Conservation (phyloP, 192 early-diverging fungal genomes). For the Backusella morwellensis region DNA sequence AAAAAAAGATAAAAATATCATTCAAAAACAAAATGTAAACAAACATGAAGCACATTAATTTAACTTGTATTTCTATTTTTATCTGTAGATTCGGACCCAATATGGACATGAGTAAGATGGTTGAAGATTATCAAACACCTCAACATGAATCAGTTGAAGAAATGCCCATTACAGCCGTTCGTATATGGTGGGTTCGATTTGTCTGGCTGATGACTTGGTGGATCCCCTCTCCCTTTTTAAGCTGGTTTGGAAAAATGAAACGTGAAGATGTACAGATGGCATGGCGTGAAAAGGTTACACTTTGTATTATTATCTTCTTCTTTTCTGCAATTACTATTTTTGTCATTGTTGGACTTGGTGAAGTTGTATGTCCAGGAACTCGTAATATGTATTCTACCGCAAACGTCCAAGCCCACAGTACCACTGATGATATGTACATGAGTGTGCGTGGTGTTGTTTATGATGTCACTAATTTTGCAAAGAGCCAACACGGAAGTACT, state of each 20-base stretch:
- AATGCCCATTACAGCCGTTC: conserved; percentile 46
- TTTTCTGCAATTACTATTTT: conserved; percentile 80
- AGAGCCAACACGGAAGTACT: conserved; percentile 54
- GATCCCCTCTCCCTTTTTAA: conserved; percentile 64
- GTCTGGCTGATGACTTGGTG: conserved; percentile 92
- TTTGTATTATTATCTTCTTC: conserved; percentile 84
- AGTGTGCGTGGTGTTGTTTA: conserved; percentile 64
- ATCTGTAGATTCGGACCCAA: conserved; percentile 37
- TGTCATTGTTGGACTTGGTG: conserved; percentile 86
- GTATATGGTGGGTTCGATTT: conserved; percentile 70
- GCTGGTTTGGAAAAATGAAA: conserved; percentile 75
- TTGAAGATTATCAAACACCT: conserved; percentile 37
- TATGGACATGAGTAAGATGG: conserved; percentile 43
- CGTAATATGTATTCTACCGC: conserved; percentile 58
- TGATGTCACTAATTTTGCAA: conserved; percentile 65
- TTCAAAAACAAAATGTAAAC: neutral
- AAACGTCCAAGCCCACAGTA: conserved; percentile 60
- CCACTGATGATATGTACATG: conserved; percentile 60
- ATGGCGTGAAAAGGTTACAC: conserved; percentile 90
- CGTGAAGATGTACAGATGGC: conserved; percentile 94
- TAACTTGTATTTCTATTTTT: conserved; percentile 4
- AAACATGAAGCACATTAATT: neutral
- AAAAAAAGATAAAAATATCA: neutral
- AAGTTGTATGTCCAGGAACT: conserved; percentile 79
- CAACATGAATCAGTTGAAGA: conserved; percentile 53